A percentile compares a stretch with the other conserved stretches of the same genome.
Conservation (phyloP, 139 green algal genomes). For the Nannochloris sp. region DNA sequence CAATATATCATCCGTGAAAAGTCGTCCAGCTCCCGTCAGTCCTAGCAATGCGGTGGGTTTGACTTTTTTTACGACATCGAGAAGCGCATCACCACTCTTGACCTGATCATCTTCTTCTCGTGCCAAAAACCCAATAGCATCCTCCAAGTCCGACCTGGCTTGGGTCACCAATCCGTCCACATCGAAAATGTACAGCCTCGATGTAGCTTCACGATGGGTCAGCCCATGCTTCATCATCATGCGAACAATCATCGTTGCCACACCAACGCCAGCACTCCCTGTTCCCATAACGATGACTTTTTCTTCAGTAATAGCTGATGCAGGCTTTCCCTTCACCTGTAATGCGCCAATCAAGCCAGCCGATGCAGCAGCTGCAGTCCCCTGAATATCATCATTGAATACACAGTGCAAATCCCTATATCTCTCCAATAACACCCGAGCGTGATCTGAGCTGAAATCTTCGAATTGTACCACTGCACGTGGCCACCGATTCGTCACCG, state of each 20-base stretch:
- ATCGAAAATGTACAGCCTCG: constrained; percentile 65
- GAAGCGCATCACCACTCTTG: constrained; percentile 46
- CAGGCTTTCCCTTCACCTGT: constrained; percentile 20
- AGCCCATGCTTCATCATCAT: constrained; percentile 63
- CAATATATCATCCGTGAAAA: constrained; percentile 57
- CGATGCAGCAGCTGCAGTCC: constrained; percentile 49
- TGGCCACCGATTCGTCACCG: constrained; percentile 52
- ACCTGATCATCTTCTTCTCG: constrained; percentile 19
- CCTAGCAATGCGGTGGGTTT: constrained; percentile 80
- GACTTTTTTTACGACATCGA: constrained; percentile 46
- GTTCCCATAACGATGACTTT: constrained; percentile 52
- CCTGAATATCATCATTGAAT: constrained; percentile 77
- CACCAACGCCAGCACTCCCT: constrained; percentile 60
- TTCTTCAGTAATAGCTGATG: constrained; percentile 46
- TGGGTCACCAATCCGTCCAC: constrained; percentile 48
- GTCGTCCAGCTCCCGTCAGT: constrained; percentile 45
- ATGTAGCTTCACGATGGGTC: constrained; percentile 33
- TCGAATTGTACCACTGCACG: constrained; percentile 67
- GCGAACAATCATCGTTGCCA: constrained; percentile 46
- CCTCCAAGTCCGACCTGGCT: constrained; percentile 22
- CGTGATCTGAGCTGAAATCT: constrained; percentile 57
- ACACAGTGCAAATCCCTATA: constrained; percentile 50
- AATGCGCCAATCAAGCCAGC: constrained; percentile 55
- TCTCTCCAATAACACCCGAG: constrained; percentile 46
- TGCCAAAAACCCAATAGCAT: constrained; percentile 58